phyloP scores from a whole-genome alignment of 768 basidiomycete species.

The Tulasnella sp. region DNA sequence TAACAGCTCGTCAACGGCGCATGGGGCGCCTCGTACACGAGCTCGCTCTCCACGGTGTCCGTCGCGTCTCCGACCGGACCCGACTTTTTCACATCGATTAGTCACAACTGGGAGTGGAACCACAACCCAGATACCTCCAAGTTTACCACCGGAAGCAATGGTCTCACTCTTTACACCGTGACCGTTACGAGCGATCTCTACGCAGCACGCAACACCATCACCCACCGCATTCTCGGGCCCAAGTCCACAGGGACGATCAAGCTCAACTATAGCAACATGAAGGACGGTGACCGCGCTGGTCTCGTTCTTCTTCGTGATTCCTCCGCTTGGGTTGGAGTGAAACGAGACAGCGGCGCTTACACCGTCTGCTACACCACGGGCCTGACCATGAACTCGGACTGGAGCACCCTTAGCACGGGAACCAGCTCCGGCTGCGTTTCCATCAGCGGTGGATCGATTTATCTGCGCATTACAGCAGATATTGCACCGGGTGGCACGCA shows the following conservation, averaged over 20 bases:
- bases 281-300: constrained; percentile 18
- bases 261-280: constrained; percentile 29
- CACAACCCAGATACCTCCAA: constrained; percentile 20
- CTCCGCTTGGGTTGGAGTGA: neutral
- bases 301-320: neutral
- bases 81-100: neutral
- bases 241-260: constrained; percentile 30
- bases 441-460: neutral
- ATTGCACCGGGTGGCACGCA: neutral
- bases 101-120: neutral
- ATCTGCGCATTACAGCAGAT: neutral
- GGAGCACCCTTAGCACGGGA: neutral
- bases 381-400: neutral
- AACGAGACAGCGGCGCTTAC: neutral
- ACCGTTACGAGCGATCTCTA: constrained; percentile 32
- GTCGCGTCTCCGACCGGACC: constrained; percentile 15
- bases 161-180: constrained; percentile 28
- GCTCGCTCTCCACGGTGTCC: neutral
- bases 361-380: neutral
- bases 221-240: constrained; percentile 32
- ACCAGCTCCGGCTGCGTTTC: neutral
- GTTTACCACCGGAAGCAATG: constrained; percentile 16
- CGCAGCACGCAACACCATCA: constrained; percentile 34
- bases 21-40: neutral
- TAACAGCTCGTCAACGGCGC: constrained; percentile 9